Base-by-base conservation (phyloP, 805 yeast species). In the Barnettozyma sucrosica region DNA sequence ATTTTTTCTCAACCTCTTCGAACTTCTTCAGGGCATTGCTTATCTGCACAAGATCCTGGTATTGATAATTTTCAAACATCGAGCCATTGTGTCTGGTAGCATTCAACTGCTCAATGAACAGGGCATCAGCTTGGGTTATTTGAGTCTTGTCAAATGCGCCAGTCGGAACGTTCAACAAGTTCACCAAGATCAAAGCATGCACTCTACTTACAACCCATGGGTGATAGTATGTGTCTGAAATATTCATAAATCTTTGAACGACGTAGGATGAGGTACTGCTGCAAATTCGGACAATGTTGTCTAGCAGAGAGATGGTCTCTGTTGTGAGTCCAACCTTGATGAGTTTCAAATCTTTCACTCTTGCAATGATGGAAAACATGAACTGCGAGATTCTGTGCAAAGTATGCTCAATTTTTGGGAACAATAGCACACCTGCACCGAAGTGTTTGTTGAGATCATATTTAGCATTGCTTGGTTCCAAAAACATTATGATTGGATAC, bases 121-220 rank as follows among this genome's bases (percentile, higher is more conserved):
- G 43, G 0, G 41, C 39, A 39, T 51, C 56, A 5, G 43, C 14
- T 3, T 50, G 44, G 0, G 46, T 34, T 9, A 16, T 2, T 13
- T 43, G 39, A 8, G 41, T 33, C 1, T 44, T 42, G 30, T 46
- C 19, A 24, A 20, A 16, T 18, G 47, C 44, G 14, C 57, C 58
- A 11, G 39, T 36, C 4, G 54, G 51, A 36, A 49, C 28, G 7
- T 42, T 36, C 30, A 57, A 23, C 33, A 56, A 9, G 10, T 46
- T 51, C 13, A 47, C 41, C 4, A 49, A 19, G 3, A 60, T 57
- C 36, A 41, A 53, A 1, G 51, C 18, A 40, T 58, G 58, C 18
- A 58, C 51, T 36, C 55, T 60, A n/a, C 52, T 44, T 7, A 53
- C 53, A 9, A 52, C 53, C 64, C 64, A 60, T 4, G 57, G 45